phyloP scores from a whole-genome alignment of 192 early-diverging fungal genomes.

The Backusella liffmaniae region DNA sequence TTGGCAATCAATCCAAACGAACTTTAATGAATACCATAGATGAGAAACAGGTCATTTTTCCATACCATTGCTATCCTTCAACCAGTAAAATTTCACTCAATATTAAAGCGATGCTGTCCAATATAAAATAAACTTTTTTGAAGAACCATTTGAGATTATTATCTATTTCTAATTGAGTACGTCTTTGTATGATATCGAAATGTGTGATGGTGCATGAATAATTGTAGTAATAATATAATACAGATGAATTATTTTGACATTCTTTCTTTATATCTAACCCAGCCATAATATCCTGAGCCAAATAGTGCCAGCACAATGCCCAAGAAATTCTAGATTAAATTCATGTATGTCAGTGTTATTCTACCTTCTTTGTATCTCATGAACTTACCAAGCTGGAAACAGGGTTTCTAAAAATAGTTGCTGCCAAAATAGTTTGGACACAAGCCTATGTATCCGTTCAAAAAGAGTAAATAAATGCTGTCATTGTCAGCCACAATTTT shows the following conservation, averaged over 20 bases:
- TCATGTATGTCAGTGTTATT: not conserved
- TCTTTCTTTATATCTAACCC: conserved; percentile 57
- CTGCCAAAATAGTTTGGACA: conserved; percentile 61
- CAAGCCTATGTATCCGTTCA: conserved; percentile 38
- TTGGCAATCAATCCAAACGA: no score
- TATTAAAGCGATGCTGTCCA: not conserved
- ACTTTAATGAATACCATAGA: no score
- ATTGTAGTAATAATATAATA: not conserved
- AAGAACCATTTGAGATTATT: not conserved
- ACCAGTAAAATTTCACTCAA: not conserved
- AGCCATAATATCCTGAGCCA: conserved; percentile 56
- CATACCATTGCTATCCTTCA: no score
- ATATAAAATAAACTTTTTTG: not conserved
- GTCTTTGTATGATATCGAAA: not conserved
- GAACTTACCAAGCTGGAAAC: conserved; percentile 53
- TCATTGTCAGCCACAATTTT: not conserved
- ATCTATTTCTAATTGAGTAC: not conserved
- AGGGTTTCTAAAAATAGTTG: conserved; percentile 58
- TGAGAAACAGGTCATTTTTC: no score
- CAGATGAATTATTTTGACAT: conserved; percentile 36
- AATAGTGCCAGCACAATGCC: conserved; percentile 57
- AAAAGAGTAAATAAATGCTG: not conserved
- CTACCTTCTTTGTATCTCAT: not conserved
- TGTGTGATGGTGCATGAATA: not conserved
- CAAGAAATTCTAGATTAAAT: conserved; percentile 46